Conservation (phyloP, 352 stramenopile genomes). For the Lagenidium giganteum region DNA sequence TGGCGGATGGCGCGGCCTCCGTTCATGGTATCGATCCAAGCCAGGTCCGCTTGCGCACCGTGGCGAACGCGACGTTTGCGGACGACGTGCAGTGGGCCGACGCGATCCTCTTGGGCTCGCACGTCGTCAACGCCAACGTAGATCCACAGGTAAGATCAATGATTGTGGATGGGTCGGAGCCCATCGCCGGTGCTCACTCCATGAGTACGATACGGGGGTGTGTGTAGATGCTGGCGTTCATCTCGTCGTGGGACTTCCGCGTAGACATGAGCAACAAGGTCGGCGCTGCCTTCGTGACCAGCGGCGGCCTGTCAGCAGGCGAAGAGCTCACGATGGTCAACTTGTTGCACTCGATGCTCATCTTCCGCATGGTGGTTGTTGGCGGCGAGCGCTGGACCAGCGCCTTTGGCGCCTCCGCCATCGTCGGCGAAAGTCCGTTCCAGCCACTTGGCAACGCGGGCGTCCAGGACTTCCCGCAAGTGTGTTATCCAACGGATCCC, state of each 20-base stretch:
- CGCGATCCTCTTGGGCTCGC: conserved; percentile 76
- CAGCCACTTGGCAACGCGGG: conserved; percentile 15
- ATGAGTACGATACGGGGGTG: too few relatives aligned
- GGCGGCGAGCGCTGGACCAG: conserved; percentile 83
- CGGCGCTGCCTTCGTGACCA: conserved; percentile 81
- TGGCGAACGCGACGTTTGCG: conserved; percentile 64
- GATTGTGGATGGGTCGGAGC: neutral
- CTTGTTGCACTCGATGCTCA: conserved; percentile 82
- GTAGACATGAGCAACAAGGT: conserved; percentile 80
- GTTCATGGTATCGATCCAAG: conserved; percentile 23
- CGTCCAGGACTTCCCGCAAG: conserved; percentile 28
- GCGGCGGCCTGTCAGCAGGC: conserved; percentile 72
- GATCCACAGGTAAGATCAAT: conserved; percentile 57
- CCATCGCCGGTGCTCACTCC: too few relatives aligned
- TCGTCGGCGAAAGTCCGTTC: conserved; percentile 76
- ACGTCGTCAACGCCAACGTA: conserved; percentile 87
- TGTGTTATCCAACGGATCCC: conserved; percentile 53
- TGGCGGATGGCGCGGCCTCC: conserved; percentile 44
- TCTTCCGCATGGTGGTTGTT: conserved; percentile 84
- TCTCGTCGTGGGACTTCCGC: conserved; percentile 66
- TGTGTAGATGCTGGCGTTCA: conserved; percentile 53
- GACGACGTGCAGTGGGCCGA: conserved; percentile 82
- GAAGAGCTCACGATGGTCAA: conserved; percentile 86
- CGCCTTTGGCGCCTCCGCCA: conserved; percentile 77
- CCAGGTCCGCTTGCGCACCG: conserved; percentile 40